Evolutionary conservation across 2,329 filamentous ascomycete genomes (phyloP).

Genomic region (Spiromastix sp.): DNA sequence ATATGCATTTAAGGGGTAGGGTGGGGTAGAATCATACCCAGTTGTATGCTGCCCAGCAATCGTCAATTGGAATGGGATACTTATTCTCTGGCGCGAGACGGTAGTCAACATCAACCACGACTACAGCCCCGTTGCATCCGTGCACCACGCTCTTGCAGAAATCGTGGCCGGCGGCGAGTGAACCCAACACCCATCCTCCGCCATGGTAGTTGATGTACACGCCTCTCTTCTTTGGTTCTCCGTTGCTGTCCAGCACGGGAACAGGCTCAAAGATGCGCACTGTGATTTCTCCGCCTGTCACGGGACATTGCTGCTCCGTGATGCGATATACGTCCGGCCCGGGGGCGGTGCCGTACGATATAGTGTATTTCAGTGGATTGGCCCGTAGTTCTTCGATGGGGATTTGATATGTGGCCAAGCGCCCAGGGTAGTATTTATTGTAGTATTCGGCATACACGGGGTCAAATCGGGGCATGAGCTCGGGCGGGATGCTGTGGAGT

Average conservation of each 20-base stretch:
- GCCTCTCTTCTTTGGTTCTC: conserved; percentile 21
- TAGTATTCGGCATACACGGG: conserved; percentile 32
- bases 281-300: conserved; percentile 29
- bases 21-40: conserved; percentile 19
- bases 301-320: conserved; percentile 30
- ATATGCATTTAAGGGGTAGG: not conserved
- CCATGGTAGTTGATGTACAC: conserved; percentile 35
- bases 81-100: conserved; percentile 30
- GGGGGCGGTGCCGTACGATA: conserved; percentile 27
- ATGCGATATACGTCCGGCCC: conserved; percentile 29
- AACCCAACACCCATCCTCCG: conserved; percentile 35
- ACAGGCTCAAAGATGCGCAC: conserved; percentile 32
- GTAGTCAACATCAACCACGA: conserved; percentile 37
- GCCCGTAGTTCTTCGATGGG: conserved; percentile 30
- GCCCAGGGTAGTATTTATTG: conserved; percentile 32
- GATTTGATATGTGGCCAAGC: conserved; percentile 33
- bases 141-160: conserved; percentile 32
- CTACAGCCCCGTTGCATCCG: conserved; percentile 26
- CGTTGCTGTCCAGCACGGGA: conserved; percentile 15
- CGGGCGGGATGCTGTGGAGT: conserved; percentile 31
- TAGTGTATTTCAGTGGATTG: conserved; percentile 29
- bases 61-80: conserved; percentile 28
- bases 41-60: conserved; percentile 31
- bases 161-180: conserved; percentile 27
- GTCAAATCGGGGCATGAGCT: conserved; percentile 29